Evolutionary conservation across 2,329 filamentous ascomycete genomes (phyloP).

Genomic region (Curvularia verruculosa): DNA sequence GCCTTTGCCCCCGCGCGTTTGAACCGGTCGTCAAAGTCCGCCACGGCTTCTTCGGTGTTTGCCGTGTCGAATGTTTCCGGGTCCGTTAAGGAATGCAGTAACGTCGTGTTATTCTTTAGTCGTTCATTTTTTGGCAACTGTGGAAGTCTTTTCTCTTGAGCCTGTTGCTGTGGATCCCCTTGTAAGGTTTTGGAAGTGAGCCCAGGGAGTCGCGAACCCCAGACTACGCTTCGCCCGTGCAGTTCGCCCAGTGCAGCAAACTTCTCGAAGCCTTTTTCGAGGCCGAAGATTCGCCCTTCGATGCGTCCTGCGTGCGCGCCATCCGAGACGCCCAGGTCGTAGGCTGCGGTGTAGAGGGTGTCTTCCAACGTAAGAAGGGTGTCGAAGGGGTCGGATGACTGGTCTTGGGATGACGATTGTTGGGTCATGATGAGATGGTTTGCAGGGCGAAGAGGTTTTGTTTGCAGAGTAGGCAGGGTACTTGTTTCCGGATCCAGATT

Average conservation of each 20-base stretch:
- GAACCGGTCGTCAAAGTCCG: conserved; percentile 87
- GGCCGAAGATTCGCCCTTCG: conserved; percentile 88
- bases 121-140: conserved; percentile 63
- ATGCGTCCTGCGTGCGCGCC: conserved; percentile 78
- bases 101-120: conserved; percentile 75
- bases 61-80: conserved; percentile 75
- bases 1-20: conserved; percentile 83
- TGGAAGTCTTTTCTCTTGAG: conserved; percentile 49
- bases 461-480: conserved; percentile 3
- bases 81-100: conserved; percentile 79
- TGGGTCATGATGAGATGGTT: conserved; percentile 6
- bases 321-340: conserved; percentile 74
- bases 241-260: conserved; percentile 80
- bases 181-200: not conserved
- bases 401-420: conserved; percentile 45
- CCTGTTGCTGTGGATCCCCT: too few species aligned
- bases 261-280: conserved; percentile 93
- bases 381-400: conserved; percentile 56
- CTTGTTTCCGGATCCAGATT: not conserved
- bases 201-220: conserved; percentile 70
- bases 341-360: conserved; percentile 82
- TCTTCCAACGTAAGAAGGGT: conserved; percentile 66
- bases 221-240: conserved; percentile 80
- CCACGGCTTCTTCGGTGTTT: conserved; percentile 87
- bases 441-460: not conserved